These are phyloP conservation scores for Zizania palustris DNA, from an alignment of 202 grass and related monocot species.

Conservation along the genomic window DNA sequence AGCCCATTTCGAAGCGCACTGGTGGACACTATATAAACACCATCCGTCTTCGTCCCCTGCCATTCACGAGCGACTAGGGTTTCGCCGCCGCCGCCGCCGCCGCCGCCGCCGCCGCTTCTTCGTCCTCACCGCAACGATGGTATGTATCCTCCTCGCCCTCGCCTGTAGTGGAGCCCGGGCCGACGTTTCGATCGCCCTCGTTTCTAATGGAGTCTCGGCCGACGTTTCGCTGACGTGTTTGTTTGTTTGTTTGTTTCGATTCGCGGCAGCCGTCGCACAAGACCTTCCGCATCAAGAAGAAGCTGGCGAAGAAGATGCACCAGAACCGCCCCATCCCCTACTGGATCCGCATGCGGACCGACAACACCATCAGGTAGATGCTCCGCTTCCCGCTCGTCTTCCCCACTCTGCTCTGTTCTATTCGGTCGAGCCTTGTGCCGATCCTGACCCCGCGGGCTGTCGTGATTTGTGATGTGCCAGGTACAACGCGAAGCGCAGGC, in stretches of 20 bases:
- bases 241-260: not conserved
- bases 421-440: not conserved
- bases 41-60: not conserved
- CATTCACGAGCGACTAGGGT: slow-evolving; percentile 60
- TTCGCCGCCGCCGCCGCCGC: slow-evolving; percentile 38
- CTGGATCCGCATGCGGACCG: slow-evolving; percentile 96
- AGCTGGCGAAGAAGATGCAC: slow-evolving; percentile 97
- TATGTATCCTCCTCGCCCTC: slow-evolving; percentile 36
- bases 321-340: slow-evolving; percentile 98
- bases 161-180: too few species aligned
- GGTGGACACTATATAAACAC: slow-evolving; percentile 33
- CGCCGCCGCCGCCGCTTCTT: slow-evolving; percentile 21
- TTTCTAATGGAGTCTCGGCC: too few species aligned
- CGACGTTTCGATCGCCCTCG: too few species aligned
- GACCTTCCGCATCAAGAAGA: slow-evolving; percentile 97
- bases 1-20: not conserved
- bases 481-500: slow-evolving; percentile 97
- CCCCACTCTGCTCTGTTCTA: not conserved
- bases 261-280: slow-evolving; percentile 81
- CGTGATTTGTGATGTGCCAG: slow-evolving; percentile 28
- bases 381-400: not conserved
- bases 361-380: slow-evolving; percentile 88
- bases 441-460: not conserved
- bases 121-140: slow-evolving; percentile 53
- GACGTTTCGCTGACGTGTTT: slow-evolving; percentile 14